phyloP scores from a whole-genome alignment of 2,329 filamentous ascomycete genomes.

The Ophiostoma ips region DNA sequence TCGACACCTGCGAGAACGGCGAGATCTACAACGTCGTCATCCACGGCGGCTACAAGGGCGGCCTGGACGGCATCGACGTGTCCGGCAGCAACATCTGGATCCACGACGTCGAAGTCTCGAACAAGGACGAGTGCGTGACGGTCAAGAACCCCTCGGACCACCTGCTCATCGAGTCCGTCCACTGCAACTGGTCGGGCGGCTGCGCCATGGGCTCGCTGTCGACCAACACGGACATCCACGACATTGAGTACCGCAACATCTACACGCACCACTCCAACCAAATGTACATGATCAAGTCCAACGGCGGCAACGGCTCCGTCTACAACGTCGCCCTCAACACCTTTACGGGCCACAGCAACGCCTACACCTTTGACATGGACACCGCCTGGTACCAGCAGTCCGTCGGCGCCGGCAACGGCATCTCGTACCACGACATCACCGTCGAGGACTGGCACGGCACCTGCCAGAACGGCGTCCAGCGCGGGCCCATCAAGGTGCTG shows the following conservation, averaged over 20 bases:
- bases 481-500: constrained; percentile 37
- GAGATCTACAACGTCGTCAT: constrained; percentile 42
- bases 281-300: constrained; percentile 50
- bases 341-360: constrained; percentile 46
- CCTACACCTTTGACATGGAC: constrained; percentile 43
- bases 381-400: constrained; percentile 29
- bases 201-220: constrained; percentile 42
- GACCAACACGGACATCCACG: constrained; percentile 30
- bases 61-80: constrained; percentile 42
- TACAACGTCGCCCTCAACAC: constrained; percentile 38
- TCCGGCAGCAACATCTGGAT: constrained; percentile 41
- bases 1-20: constrained; percentile 27
- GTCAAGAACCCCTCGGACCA: constrained; percentile 32
- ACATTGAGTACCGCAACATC: constrained; percentile 40
- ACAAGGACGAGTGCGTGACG: constrained; percentile 40
- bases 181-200: constrained; percentile 47
- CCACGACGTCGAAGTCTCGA: constrained; percentile 46
- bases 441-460: constrained; percentile 43
- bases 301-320: constrained; percentile 40
- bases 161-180: constrained; percentile 44
- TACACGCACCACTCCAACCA: constrained; percentile 47
- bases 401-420: constrained; percentile 29
- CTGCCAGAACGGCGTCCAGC: constrained; percentile 30
- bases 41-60: constrained; percentile 34
- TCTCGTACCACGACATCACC: constrained; percentile 37